Conservation (phyloP, 345 rosid species). For the Fremontodendron californicum region DNA sequence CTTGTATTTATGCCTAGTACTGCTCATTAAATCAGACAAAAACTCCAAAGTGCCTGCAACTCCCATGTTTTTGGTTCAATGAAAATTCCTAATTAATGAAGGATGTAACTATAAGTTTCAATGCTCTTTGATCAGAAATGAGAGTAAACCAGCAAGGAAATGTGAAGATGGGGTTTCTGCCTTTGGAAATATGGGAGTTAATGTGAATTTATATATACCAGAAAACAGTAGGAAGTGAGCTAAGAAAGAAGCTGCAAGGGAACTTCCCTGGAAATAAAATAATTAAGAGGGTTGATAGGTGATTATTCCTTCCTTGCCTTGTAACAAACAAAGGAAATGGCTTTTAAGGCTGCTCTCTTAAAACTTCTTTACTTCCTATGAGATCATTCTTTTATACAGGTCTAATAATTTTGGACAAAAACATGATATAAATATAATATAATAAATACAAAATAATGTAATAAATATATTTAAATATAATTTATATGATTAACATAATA, state of each 20-base stretch:
- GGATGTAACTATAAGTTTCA: background rate
- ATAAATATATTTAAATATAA: too few species aligned
- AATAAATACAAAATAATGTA: too few species aligned
- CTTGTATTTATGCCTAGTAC: conserved; percentile 46
- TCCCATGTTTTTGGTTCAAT: conserved; percentile 49
- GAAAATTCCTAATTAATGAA: conserved; percentile 1
- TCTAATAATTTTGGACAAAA: too few species aligned
- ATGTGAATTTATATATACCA: conserved; percentile 12
- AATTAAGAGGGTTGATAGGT: background rate
- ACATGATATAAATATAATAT: too few species aligned
- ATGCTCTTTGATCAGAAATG: background rate
- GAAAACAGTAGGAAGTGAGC: background rate
- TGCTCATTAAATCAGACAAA: conserved; percentile 69
- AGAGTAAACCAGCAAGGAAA: background rate
- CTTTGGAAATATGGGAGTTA: background rate
- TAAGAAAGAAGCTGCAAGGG: conserved; percentile 24
- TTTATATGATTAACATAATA: too few species aligned
- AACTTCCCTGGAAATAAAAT: conserved; percentile 18
- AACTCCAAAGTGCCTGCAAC: conserved; percentile 79
- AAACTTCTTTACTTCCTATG: background rate
- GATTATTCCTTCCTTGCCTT: conserved; percentile 37
- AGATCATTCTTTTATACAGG: conserved; percentile 1
- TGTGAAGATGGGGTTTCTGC: background rate
- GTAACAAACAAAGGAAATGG: conserved; percentile 14
- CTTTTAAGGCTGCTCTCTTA: conserved; percentile 18